A percentile compares a stretch with the other conserved stretches of the same genome.
phyloP scores from a whole-genome alignment of 352 stramenopile species.

The Thalassiosira livingstoniorum region DNA sequence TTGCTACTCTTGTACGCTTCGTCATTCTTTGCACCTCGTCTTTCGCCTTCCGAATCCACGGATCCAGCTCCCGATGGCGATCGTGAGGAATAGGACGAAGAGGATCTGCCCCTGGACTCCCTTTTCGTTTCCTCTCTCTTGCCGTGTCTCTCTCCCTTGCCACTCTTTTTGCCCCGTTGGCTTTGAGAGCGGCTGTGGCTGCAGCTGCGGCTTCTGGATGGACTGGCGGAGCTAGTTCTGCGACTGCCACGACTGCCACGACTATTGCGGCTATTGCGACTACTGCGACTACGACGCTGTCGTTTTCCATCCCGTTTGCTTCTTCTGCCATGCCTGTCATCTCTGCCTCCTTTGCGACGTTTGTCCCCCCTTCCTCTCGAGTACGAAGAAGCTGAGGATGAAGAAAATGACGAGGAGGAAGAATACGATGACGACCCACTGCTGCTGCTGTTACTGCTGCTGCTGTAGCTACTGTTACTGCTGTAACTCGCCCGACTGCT shows the following conservation, averaged over 20 bases:
- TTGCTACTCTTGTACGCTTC: too few species aligned
- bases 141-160: too few species aligned
- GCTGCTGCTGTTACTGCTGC: conserved; percentile 24
- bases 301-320: conserved; percentile 2
- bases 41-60: too few species aligned
- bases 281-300: conserved; percentile 19
- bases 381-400: conserved; percentile 5
- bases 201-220: conserved; percentile 5
- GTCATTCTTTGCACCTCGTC: too few species aligned
- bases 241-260: conserved; percentile 19
- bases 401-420: conserved; percentile 19
- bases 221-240: conserved; percentile 6
- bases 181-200: background rate
- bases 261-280: background rate
- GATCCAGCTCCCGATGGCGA: too few species aligned
- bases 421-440: conserved; percentile 21
- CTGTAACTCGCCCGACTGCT: conserved; percentile 24
- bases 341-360: background rate
- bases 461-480: background rate
- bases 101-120: background rate
- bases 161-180: too few species aligned
- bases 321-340: background rate
- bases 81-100: conserved; percentile 27
- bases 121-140: too few species aligned
- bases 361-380: background rate